A percentile compares a stretch with the other conserved stretches of the same genome.
phyloP scores from a whole-genome alignment of 192 early-diverging fungal species.

The Podila epicladia region DNA sequence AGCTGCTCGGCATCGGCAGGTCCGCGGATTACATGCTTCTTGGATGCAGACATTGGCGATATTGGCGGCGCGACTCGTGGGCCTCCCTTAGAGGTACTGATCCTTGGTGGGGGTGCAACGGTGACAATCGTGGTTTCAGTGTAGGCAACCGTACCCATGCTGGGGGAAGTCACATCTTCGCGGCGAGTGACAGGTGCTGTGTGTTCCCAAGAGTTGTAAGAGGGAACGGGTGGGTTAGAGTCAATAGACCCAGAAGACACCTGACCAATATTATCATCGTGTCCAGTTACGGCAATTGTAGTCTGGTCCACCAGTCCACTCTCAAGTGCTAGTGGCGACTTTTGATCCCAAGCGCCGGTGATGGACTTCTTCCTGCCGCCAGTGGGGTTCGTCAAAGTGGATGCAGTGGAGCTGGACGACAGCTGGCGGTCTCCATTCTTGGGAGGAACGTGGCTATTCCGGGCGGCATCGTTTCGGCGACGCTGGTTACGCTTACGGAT shows the following conservation, averaged over 20 bases:
- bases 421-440: not conserved
- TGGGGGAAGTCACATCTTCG: not conserved
- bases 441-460: not conserved
- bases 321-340: not conserved
- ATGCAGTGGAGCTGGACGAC: not conserved
- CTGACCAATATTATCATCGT: not conserved
- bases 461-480: not conserved
- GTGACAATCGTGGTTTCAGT: slow-evolving; percentile 18
- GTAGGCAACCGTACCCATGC: not conserved
- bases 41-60: not conserved
- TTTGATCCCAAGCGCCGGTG: slow-evolving; percentile 9
- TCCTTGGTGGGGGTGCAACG: not conserved
- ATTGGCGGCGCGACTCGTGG: not conserved
- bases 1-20: not conserved
- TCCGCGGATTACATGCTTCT: not conserved
- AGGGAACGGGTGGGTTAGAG: slow-evolving; percentile 1
- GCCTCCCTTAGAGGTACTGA: slow-evolving; percentile 1
- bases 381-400: not conserved
- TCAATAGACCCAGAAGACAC: not conserved
- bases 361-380: not conserved
- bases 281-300: not conserved
- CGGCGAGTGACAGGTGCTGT: not conserved
- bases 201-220: slow-evolving; percentile 16
- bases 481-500: slow-evolving; percentile 17
- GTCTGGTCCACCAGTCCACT: not conserved